Conservation (phyloP, 306 rosid genomes). For the Vigna angularis region DNA sequence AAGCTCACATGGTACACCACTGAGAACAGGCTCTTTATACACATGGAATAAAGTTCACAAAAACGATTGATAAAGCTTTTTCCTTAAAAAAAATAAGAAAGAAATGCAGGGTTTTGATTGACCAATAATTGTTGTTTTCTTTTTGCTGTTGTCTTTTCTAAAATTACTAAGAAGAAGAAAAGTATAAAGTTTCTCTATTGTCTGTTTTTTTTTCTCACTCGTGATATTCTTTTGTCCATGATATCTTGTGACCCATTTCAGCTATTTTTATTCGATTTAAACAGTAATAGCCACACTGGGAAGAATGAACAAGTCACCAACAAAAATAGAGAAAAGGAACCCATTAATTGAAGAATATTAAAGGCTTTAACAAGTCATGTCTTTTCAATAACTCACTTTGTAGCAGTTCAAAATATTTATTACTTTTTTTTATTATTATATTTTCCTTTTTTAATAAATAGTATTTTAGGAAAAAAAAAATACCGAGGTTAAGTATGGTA, state of each 20-base stretch:
- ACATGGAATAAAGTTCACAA: slow-evolving; percentile 15
- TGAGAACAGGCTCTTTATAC: background rate
- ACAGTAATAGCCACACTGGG: background rate
- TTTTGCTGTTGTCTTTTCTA: background rate
- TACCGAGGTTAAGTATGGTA: too few relatives aligned
- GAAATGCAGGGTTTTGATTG: background rate
- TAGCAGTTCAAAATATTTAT: too few relatives aligned
- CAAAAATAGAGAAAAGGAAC: background rate
- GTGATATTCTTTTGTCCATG: slow-evolving; percentile 16
- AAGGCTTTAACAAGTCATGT: slow-evolving; percentile 13
- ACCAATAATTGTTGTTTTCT: background rate
- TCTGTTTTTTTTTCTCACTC: background rate
- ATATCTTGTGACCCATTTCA: background rate
- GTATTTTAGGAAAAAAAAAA: too few relatives aligned
- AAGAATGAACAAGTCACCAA: slow-evolving; percentile 6
- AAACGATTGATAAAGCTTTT: background rate
- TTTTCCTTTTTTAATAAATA: too few relatives aligned
- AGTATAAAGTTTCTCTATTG: slow-evolving; percentile 12
- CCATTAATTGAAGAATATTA: slow-evolving; percentile 6
- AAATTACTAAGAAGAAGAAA: background rate
- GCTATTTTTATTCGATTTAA: slow-evolving; percentile 2
- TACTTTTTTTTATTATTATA: too few relatives aligned
- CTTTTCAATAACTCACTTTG: background rate
- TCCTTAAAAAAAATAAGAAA: background rate
- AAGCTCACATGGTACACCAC: slow-evolving; percentile 30